Conservation (phyloP, 441 rosid genomes). For the Pelargonium citronellum region DNA sequence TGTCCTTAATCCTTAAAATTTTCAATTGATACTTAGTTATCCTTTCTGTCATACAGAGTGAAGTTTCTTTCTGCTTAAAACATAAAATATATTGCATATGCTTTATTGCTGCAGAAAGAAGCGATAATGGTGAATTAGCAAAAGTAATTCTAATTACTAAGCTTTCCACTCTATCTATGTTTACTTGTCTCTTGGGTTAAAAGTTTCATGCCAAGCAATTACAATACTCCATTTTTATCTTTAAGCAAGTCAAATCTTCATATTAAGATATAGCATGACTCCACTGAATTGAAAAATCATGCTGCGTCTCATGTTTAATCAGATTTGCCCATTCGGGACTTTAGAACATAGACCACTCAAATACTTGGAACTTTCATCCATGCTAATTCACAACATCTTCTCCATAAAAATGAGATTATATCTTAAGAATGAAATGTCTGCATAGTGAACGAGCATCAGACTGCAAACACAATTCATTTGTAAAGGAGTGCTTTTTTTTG, state of each 20-base stretch:
- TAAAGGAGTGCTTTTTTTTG: background rate
- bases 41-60: background rate
- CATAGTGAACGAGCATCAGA: background rate
- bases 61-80: background rate
- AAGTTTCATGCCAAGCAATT: background rate
- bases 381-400: background rate
- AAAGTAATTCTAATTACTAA: background rate
- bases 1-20: background rate
- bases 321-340: background rate
- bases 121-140: background rate
- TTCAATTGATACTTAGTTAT: background rate
- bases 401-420: background rate
- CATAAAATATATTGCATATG: background rate
- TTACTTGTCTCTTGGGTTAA: background rate
- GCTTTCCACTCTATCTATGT: background rate
- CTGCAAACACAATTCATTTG: background rate
- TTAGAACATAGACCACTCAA: background rate
- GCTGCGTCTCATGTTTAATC: background rate
- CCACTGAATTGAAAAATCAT: background rate
- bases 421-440: background rate
- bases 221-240: background rate
- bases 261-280: background rate
- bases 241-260: constrained; percentile 2
- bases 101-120: background rate
- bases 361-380: background rate